These are phyloP conservation scores for Triticum monococcum DNA, from an alignment of 176 grass and related monocot genomes.

Conservation along the genomic window DNA sequence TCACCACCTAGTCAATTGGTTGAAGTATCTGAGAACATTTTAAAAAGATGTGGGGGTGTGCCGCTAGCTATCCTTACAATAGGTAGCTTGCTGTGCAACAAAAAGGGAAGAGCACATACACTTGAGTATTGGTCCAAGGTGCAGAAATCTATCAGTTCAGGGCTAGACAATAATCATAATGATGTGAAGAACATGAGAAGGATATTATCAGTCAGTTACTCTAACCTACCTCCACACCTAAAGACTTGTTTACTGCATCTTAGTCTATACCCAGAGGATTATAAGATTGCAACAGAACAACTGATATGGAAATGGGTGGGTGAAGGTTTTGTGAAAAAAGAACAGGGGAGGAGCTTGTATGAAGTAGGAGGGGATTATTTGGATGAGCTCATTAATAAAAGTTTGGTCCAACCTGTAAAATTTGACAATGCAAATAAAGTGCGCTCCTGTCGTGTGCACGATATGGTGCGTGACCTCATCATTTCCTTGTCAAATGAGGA, in stretches of 20 bases:
- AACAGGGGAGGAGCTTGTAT: background rate
- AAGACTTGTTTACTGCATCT: slow-evolving; percentile 6
- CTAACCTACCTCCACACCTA: background rate
- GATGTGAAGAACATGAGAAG: background rate
- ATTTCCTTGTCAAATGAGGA: slow-evolving; percentile 9
- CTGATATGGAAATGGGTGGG: slow-evolving; percentile 10
- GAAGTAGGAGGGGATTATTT: background rate
- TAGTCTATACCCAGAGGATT: background rate
- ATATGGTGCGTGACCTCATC: slow-evolving; percentile 26
- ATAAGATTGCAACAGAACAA: rapidly evolving
- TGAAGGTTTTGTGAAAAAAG: background rate
- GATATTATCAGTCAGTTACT: slow-evolving; percentile 17
- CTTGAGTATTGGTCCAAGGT: no score
- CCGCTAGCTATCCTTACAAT: no score
- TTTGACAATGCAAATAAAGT: rapidly evolving
- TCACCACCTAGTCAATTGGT: no score
- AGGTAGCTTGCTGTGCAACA: no score
- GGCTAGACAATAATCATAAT: background rate
- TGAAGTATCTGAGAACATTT: no score
- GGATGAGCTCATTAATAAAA: background rate
- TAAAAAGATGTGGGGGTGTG: no score
- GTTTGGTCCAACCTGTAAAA: background rate
- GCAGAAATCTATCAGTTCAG: no score
- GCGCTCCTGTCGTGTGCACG: background rate
- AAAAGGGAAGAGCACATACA: no score